Evolutionary conservation across 148 eudicot genomes (phyloP), one percentile per base, ranked within the genome.

Genomic region (Fagopyrum esculentum): DNA sequence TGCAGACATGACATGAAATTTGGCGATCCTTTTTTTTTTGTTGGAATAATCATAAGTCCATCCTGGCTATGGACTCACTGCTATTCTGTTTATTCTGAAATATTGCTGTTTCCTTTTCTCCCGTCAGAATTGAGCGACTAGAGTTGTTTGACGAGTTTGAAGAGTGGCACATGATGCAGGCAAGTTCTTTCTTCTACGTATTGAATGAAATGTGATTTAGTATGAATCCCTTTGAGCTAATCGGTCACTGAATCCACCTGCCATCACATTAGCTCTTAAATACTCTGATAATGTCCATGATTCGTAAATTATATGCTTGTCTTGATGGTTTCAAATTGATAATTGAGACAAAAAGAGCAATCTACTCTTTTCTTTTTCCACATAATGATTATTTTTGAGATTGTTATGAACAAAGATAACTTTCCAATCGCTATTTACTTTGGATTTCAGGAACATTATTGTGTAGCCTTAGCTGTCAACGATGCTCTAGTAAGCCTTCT

Each of bases 131-230:
- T 80, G 93, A 95, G 87, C 85, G 93, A 68, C 82, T 95, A 85
- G 98, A 95, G 81, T 77, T 95, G 86, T 92, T 92, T 45, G 98
- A 94, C 79, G 97, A 95, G 70, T 93, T 93, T 76, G 96, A 93
- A 78, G 96, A 93, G 84, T 90, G 98, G 93, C 82, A 89, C 82
- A 93, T 90, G 96, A 87, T 90, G 98, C 93, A 89, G 93, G 98
- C 82, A 89, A 89, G 87, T 84, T 44, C 40, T 72, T 57, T 72
- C 43, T 46, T 26, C 9, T 66, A 72, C 46, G 71, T 66, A 66
- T 66, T 35, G 19, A 6, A 6, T 43, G 19, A 66, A 66, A 66
- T 66, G 4, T 66, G 71, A 12, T 66, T 40, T 43, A 13, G 16
- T 5, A 3, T 13, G 11, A 9, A 6, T 29, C 15, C 70, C 19